Base-by-base conservation (phyloP, 176 grass and related monocot species). In the Triticum dicoccoides region DNA sequence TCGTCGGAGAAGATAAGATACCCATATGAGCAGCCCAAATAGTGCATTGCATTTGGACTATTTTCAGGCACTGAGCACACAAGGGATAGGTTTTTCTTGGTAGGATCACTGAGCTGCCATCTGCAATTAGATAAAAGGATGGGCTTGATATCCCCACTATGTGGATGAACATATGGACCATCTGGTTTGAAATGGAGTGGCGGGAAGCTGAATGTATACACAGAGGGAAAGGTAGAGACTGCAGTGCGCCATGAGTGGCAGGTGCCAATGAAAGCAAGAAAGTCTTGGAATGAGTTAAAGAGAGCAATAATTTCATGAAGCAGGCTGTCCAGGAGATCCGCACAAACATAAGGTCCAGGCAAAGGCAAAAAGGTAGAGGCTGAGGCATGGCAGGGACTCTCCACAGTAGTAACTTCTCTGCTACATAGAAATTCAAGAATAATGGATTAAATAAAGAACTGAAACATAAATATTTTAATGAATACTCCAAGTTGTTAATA, bases 371-470 rank as follows among this genome's bases (percentile, higher is more conserved):
- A 68, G 29, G 30, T 34, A 34, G 65, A 67, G 24, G 14, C 9
- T 67, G 39, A 81, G 21, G 54, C 11, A 1, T 9, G 21, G 56
- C 10, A 25, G 30, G 51, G 51, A 7, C 38, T 80, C 78, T 30
- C 79, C 25, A 51, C 65, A 67, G 15, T 1, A 2, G 65, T 3
- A 68, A 68, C 29, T 18, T 68, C 65, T 68, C 65, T 34, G 64
- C 9, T 18, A 52, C 41, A 81, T 33, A 81, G 79, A 81, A 51
- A 81, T n/a, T 52, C 41, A 81, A 49, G 25, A 81, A 52, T 2
- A 69, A 35, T 52, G 27, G 18, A 81, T 81, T 11, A 79, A 63
- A 25, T 41, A 79, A 79, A 63, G 33, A 79, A 79, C 34, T 63
- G 14, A 8, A 68, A 68, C 65, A 18, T 18, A 34, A 68, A 8